Conservation (phyloP, 2,329 filamentous ascomycete species). For the Pseudogymnoascus sp. region DNA sequence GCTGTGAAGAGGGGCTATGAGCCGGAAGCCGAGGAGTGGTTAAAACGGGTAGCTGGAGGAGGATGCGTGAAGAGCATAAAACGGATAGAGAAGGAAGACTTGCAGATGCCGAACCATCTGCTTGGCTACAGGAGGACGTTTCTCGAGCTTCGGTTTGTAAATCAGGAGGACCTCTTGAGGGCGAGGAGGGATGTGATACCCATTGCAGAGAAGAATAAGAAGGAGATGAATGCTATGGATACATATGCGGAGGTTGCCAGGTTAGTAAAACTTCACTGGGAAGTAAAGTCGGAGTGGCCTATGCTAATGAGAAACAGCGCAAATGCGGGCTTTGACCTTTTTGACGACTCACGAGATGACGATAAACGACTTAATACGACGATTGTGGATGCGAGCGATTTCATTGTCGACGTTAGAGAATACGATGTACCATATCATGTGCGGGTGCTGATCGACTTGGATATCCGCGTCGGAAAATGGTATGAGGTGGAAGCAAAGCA, state of each 20-base stretch:
- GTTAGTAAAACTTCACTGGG: slow-evolving; percentile 41
- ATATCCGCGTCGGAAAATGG: slow-evolving; percentile 95
- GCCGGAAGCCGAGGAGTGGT: slow-evolving; percentile 93
- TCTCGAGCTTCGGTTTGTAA: slow-evolving; percentile 77
- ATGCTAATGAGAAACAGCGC: slow-evolving; percentile 41
- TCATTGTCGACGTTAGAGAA: slow-evolving; percentile 95
- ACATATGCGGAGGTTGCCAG: slow-evolving; percentile 93
- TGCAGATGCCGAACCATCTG: slow-evolving; percentile 91
- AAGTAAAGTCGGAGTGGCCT: neutral
- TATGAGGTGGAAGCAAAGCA: slow-evolving; percentile 94
- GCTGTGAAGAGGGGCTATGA: slow-evolving; percentile 84
- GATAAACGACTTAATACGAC: slow-evolving; percentile 69
- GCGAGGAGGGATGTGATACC: slow-evolving; percentile 79
- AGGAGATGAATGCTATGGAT: slow-evolving; percentile 94
- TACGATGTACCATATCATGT: slow-evolving; percentile 99
- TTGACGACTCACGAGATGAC: slow-evolving; percentile 78
- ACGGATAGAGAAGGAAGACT: slow-evolving; percentile 82
- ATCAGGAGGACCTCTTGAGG: slow-evolving; percentile 78
- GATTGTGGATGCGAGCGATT: slow-evolving; percentile 87
- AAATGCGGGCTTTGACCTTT: slow-evolving; percentile 84
- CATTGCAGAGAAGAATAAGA: slow-evolving; percentile 92
- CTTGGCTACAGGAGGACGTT: slow-evolving; percentile 86
- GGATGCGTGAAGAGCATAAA: slow-evolving; percentile 73
- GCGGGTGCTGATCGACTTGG: slow-evolving; percentile 79
- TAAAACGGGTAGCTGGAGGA: slow-evolving; percentile 66